Percentiles rank a stretch among this genome's conserved stretches.
Conservation (phyloP, 768 basidiomycete species). For the Cystobasidium tubakii region DNA sequence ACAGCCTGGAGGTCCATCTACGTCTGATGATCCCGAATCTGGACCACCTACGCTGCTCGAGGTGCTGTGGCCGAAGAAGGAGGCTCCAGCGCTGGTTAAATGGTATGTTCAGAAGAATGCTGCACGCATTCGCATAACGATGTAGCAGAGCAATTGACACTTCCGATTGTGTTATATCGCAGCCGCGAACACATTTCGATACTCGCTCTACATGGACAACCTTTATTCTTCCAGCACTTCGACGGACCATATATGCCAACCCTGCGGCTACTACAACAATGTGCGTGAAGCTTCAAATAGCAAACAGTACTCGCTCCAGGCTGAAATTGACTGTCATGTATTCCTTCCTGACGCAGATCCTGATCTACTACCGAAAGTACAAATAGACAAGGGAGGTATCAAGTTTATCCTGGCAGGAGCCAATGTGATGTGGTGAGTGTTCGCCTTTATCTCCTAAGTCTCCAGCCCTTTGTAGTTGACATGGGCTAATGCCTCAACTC, state of each 20-base stretch:
- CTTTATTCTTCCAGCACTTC: conserved; percentile 91
- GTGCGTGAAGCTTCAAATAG: conserved; percentile 54
- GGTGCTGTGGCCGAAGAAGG: conserved; percentile 97
- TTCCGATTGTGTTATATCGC: not conserved
- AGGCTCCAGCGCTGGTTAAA: conserved; percentile 82
- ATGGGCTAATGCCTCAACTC: too few species aligned
- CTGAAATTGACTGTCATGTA: conserved; percentile 6
- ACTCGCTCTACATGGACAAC: conserved; percentile 77
- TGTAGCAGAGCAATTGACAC: not conserved
- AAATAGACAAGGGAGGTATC: conserved; percentile 93
- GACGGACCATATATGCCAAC: conserved; percentile 90
- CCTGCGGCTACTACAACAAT: conserved; percentile 81
- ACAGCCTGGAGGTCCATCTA: conserved; percentile 39
- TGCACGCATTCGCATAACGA: too few species aligned
- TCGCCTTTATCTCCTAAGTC: too few species aligned
- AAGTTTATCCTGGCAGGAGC: conserved; percentile 90
- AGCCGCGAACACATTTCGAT: conserved; percentile 95
- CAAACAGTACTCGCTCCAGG: not conserved
- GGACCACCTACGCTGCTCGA: conserved; percentile 68
- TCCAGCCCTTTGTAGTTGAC: too few species aligned
- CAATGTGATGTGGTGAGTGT: conserved; percentile 72
- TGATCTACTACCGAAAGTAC: conserved; percentile 75
- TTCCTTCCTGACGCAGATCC: conserved; percentile 62
- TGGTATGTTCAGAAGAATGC: conserved; percentile 60
- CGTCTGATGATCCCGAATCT: conserved; percentile 39